Conservation (phyloP, 2,329 filamentous ascomycete genomes). For the Diatrype stigma region DNA sequence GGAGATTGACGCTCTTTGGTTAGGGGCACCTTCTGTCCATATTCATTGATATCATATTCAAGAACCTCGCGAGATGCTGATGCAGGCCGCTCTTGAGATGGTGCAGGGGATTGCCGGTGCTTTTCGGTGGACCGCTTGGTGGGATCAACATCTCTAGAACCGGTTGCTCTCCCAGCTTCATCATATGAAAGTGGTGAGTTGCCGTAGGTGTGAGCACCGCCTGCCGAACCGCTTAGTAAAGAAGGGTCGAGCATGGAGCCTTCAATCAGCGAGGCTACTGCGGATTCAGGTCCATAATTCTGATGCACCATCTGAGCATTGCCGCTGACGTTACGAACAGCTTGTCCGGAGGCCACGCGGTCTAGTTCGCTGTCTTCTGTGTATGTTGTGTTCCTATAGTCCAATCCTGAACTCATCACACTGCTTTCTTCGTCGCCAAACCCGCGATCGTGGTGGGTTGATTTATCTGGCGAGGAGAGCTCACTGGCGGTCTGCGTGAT, state of each 20-base stretch:
- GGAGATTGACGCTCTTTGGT: conserved; percentile 45
- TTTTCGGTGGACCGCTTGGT: conserved; percentile 38
- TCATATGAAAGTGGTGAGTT: conserved; percentile 28
- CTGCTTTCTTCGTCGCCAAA: conserved; percentile 58
- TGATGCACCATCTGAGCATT: conserved; percentile 76
- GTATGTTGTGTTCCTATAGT: conserved; percentile 49
- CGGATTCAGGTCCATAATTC: conserved; percentile 74
- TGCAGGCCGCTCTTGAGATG: conserved; percentile 19
- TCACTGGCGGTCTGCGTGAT: conserved; percentile 45
- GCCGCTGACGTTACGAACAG: conserved; percentile 65
- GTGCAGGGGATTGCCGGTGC: conserved; percentile 35
- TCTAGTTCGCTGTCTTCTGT: conserved; percentile 54
- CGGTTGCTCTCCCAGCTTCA: conserved; percentile 8
- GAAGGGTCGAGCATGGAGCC: conserved; percentile 68
- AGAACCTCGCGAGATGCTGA: conserved; percentile 42
- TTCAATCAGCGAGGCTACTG: conserved; percentile 80
- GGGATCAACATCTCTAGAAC: conserved; percentile 33
- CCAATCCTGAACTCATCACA: conserved; percentile 49
- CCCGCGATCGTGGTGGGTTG: conserved; percentile 44
- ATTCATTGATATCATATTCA: conserved; percentile 56
- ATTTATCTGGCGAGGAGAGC: conserved; percentile 59
- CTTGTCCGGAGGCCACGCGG: conserved; percentile 59
- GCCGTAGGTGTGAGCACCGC: conserved; percentile 45
- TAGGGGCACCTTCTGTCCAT: conserved; percentile 51
- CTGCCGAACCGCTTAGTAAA: conserved; percentile 58